Percentiles rank a stretch among this genome's conserved stretches.
Evolutionary conservation across 768 basidiomycete genomes (phyloP).

Genomic region (Cystofilobasidium macerans): DNA sequence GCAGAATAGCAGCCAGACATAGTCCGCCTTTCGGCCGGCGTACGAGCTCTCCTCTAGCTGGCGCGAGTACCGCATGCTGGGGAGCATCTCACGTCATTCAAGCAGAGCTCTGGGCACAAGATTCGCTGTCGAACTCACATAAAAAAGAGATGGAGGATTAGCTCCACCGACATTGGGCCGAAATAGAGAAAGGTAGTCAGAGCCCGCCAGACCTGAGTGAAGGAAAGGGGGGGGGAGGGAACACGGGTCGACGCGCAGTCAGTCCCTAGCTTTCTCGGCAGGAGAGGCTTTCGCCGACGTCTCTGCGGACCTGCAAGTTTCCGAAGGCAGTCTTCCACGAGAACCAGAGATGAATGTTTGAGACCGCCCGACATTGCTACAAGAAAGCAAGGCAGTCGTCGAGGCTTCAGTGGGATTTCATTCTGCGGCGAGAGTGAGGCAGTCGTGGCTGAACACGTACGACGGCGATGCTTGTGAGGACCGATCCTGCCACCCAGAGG

Average conservation of each 20-base stretch:
- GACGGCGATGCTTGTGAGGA: constrained; percentile 71
- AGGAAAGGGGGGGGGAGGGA: background rate
- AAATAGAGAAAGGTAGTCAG: constrained; percentile 93
- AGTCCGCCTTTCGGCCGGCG: constrained; percentile 79
- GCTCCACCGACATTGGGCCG: constrained; percentile 82
- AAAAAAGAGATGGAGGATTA: constrained; percentile 95
- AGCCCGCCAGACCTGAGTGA: constrained; percentile 67
- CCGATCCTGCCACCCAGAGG: constrained; percentile 67
- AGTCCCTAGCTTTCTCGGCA: background rate
- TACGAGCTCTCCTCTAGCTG: constrained; percentile 97
- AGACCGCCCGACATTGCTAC: constrained; percentile 85
- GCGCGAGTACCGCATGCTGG: constrained; percentile 70
- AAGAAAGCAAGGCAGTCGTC: background rate
- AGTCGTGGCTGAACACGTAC: constrained; percentile 46
- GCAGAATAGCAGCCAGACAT: constrained; percentile 82
- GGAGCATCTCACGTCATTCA: background rate
- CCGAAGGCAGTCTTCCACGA: constrained; percentile 74
- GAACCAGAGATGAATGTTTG: constrained; percentile 84
- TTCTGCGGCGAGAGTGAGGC: background rate
- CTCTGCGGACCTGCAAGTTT: constrained; percentile 59
- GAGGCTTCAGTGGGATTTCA: background rate
- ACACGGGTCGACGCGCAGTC: background rate
- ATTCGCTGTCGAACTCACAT: constrained; percentile 53
- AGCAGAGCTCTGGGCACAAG: background rate
- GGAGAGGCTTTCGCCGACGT: constrained; percentile 5